Evolutionary conservation across 2,329 filamentous ascomycete genomes (phyloP).

Genomic region (Pezicula radicicola): DNA sequence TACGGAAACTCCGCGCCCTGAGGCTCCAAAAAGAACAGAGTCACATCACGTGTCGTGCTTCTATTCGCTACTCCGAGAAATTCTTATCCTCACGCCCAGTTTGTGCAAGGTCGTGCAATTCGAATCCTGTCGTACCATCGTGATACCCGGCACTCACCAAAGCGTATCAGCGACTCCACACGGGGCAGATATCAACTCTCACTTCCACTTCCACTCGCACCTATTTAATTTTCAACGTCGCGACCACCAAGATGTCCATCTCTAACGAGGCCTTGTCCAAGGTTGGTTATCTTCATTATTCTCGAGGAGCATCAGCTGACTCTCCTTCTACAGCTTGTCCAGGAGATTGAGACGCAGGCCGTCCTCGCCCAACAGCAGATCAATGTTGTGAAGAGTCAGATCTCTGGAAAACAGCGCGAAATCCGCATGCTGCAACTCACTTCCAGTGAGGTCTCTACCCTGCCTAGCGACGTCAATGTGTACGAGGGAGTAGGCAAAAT

Average conservation of each 20-base stretch:
- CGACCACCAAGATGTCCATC: constrained; percentile 71
- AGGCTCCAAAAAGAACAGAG: too few relatives aligned
- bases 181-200: too few relatives aligned
- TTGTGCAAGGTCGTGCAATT: too few relatives aligned
- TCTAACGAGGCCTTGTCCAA: constrained; percentile 93
- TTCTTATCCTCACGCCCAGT: too few relatives aligned
- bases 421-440: constrained; percentile 87
- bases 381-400: constrained; percentile 77
- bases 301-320: constrained; percentile 4
- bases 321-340: constrained; percentile 62
- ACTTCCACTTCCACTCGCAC: too few relatives aligned
- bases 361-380: constrained; percentile 90
- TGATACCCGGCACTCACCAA: too few relatives aligned
- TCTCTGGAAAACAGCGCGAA: constrained; percentile 82
- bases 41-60: too few relatives aligned
- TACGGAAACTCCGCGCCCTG: too few relatives aligned
- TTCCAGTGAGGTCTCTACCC: constrained; percentile 72
- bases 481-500: constrained; percentile 98
- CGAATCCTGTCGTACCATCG: too few relatives aligned
- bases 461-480: constrained; percentile 73
- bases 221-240: constrained; percentile 2
- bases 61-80: too few relatives aligned
- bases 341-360: constrained; percentile 91
- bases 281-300: constrained; percentile 43
- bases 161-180: too few relatives aligned